These are phyloP conservation scores for Alternaria sp. DNA, from an alignment of 2,329 filamentous ascomycete species.

Conservation along the genomic window DNA sequence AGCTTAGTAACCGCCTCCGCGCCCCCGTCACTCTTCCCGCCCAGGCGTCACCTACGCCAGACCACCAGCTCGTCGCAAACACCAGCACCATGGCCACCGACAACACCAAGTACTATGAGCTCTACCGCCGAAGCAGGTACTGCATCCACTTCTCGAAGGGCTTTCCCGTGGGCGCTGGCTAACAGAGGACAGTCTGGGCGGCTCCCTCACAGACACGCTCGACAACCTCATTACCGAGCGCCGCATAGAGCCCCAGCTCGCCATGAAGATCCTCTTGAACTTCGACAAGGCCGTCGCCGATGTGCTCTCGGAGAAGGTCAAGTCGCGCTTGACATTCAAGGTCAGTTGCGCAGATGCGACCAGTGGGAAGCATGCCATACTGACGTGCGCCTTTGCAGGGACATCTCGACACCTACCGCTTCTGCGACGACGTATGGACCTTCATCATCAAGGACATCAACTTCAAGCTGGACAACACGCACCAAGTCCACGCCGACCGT, in stretches of 20 bases:
- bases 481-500: constrained; percentile 82
- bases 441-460: constrained; percentile 98
- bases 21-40: constrained; percentile 5
- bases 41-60: constrained; percentile 16
- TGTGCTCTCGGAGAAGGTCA: constrained; percentile 90
- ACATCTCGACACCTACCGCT: constrained; percentile 96
- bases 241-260: constrained; percentile 95
- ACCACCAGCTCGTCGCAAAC: constrained; percentile 20
- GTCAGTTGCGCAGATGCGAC: constrained; percentile 59
- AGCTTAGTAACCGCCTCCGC: constrained; percentile 19
- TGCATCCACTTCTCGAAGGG: constrained; percentile 21
- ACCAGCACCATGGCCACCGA: constrained; percentile 48
- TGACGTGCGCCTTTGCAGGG: constrained; percentile 66
- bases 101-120: constrained; percentile 79
- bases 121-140: constrained; percentile 98
- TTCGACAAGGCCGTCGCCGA: constrained; percentile 95
- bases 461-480: constrained; percentile 94
- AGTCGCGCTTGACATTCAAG: constrained; percentile 93
- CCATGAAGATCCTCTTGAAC: constrained; percentile 96
- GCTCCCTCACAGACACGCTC: constrained; percentile 93
- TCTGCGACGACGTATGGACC: constrained; percentile 99
- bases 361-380: constrained; percentile 11
- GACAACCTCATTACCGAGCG: constrained; percentile 95
- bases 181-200: constrained; percentile 75
- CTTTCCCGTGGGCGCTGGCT: constrained; percentile 28